phyloP scores from a whole-genome alignment of 2,329 filamentous ascomycete genomes.

The Claviceps quebecensis region DNA sequence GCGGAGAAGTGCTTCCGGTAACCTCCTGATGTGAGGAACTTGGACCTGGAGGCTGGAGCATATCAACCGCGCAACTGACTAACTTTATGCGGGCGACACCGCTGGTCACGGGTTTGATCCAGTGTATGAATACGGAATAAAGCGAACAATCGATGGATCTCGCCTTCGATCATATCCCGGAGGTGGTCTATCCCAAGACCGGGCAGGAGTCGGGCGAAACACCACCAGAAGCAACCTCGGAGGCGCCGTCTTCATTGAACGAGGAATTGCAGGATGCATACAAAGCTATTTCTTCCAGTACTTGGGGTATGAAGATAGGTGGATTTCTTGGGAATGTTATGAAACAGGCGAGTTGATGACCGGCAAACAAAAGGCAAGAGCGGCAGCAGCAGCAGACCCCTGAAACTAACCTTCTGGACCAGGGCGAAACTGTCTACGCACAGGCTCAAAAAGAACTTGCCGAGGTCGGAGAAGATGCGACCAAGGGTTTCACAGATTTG shows the following conservation, averaged over 20 bases:
- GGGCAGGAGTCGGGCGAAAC: conserved; percentile 31
- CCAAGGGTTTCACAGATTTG: conserved; percentile 63
- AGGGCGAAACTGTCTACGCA: conserved; percentile 73
- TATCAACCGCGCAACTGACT: not conserved
- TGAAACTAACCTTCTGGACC: conserved; percentile 6
- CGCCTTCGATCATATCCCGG: conserved; percentile 92
- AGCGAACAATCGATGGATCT: conserved; percentile 57
- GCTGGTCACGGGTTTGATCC: not conserved
- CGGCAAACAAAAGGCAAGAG: not conserved
- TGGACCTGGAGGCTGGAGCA: not conserved
- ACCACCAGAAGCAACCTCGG: conserved; percentile 26
- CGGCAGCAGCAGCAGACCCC: not conserved
- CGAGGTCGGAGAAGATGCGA: conserved; percentile 66
- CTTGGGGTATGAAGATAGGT: conserved; percentile 80
- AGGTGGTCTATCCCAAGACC: conserved; percentile 56
- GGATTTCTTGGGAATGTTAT: conserved; percentile 85
- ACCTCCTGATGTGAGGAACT: not conserved
- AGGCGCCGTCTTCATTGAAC: conserved; percentile 52
- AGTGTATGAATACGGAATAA: not conserved
- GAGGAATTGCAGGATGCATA: conserved; percentile 89
- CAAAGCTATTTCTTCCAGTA: conserved; percentile 78
- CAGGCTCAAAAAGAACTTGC: conserved; percentile 76
- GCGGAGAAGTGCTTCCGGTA: not conserved
- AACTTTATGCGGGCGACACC: not conserved
- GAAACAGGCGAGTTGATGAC: conserved; percentile 52